phyloP scores from a whole-genome alignment of 192 early-diverging fungal genomes.

The Polychytrium aggregatum region DNA sequence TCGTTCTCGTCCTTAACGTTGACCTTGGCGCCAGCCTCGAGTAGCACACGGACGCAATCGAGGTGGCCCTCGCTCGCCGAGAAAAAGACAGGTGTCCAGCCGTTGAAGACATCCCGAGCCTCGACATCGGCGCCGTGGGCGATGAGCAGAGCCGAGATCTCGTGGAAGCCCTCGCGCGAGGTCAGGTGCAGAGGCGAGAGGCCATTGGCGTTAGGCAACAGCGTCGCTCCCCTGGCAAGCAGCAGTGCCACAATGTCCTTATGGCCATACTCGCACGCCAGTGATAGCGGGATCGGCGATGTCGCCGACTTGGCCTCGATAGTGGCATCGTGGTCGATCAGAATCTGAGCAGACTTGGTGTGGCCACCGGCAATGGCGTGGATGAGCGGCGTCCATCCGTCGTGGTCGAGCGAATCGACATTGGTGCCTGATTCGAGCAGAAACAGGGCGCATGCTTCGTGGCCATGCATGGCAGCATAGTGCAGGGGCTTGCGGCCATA shows the following conservation, averaged over 20 bases:
- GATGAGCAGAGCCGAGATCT: slow-evolving; percentile 62
- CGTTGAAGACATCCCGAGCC: slow-evolving; percentile 74
- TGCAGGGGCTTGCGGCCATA: slow-evolving; percentile 85
- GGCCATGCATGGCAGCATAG: slow-evolving; percentile 89
- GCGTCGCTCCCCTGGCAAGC: slow-evolving; percentile 61
- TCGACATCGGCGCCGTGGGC: slow-evolving; percentile 64
- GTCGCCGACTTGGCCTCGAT: slow-evolving; percentile 49
- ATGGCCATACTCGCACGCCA: slow-evolving; percentile 89
- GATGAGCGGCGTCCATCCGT: slow-evolving; percentile 77
- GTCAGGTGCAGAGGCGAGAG: slow-evolving; percentile 83
- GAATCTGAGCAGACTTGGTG: slow-evolving; percentile 56
- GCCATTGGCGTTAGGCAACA: slow-evolving; percentile 66
- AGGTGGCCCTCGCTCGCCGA: slow-evolving; percentile 82
- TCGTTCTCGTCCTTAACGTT: slow-evolving; percentile 72
- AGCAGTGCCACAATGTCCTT: slow-evolving; percentile 74
- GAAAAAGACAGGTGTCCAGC: slow-evolving; percentile 97
- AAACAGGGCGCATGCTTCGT: slow-evolving; percentile 31
- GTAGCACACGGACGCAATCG: slow-evolving; percentile 65
- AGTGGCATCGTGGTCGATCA: slow-evolving; percentile 54
- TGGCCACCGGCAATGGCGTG: slow-evolving; percentile 81
- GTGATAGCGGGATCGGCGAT: slow-evolving; percentile 61
- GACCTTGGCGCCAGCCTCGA: slow-evolving; percentile 65
- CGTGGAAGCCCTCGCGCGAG: slow-evolving; percentile 67
- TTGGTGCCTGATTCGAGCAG: slow-evolving; percentile 19
- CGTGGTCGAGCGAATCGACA: slow-evolving; percentile 69